Conservation (phyloP, 2,329 filamentous ascomycete genomes). For the Colletotrichum phormii region DNA sequence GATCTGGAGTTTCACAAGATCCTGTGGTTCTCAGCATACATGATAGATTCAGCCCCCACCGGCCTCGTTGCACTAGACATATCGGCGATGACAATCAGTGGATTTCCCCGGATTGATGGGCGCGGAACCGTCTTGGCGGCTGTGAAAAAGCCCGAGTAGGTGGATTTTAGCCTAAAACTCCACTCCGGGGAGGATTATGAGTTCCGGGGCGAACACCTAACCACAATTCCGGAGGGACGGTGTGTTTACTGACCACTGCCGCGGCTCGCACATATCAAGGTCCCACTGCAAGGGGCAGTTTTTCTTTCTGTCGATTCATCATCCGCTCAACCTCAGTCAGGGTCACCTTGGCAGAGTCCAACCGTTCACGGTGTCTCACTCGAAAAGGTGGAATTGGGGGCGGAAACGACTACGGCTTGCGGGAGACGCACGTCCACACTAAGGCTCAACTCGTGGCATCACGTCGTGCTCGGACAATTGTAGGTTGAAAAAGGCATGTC, state of each 20-base stretch:
- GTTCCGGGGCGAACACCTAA: neutral
- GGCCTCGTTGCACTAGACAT: too few species aligned
- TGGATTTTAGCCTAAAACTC: neutral
- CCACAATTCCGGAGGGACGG: neutral
- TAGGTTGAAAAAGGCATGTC: neutral
- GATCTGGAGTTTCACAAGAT: neutral
- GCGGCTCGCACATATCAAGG: neutral
- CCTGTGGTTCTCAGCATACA: neutral
- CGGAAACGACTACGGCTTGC: neutral
- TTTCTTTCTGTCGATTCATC: neutral
- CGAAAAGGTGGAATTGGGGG: neutral
- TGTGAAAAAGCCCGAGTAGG: neutral
- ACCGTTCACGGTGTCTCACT: conserved; percentile 10
- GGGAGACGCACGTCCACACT: conserved; percentile 7
- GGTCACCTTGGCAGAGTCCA: conserved; percentile 9
- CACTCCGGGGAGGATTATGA: neutral
- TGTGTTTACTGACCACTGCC: neutral
- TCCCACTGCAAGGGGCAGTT: neutral
- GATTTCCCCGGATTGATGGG: conserved; percentile 6
- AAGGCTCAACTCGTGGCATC: neutral
- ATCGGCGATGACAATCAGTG: neutral
- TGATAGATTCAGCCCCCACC: neutral
- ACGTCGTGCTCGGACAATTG: conserved; percentile 16
- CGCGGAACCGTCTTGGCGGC: neutral
- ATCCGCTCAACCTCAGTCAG: neutral